These are phyloP conservation scores for Calonectria montana DNA, from an alignment of 2,329 filamentous ascomycete species.

Conservation along the genomic window DNA sequence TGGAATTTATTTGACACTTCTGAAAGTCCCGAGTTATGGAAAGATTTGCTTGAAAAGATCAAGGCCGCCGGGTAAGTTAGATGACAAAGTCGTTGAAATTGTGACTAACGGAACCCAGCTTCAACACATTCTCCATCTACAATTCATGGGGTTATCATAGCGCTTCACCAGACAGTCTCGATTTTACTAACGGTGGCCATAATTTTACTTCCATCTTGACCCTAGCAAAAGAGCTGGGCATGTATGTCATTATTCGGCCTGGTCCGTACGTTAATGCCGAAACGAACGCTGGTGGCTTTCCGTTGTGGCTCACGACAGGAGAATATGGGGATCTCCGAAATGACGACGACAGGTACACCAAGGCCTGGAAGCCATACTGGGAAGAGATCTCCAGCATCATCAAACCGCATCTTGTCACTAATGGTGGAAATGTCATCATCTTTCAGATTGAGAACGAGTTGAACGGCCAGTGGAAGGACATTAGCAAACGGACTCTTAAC, in stretches of 20 bases:
- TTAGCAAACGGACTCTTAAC: conserved; percentile 58
- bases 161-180: conserved; percentile 45
- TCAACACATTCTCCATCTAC: conserved; percentile 57
- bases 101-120: conserved; percentile 38
- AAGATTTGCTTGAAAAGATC: conserved; percentile 55
- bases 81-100: too few relatives aligned
- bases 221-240: conserved; percentile 58
- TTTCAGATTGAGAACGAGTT: conserved; percentile 69
- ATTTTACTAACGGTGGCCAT: conserved; percentile 50
- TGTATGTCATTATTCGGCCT: conserved; percentile 60
- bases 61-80: conserved; percentile 51
- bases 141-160: conserved; percentile 56
- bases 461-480: conserved; percentile 55
- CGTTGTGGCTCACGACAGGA: conserved; percentile 71
- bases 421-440: conserved; percentile 66
- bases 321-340: conserved; percentile 65
- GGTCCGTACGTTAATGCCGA: conserved; percentile 75
- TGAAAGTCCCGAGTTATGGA: conserved; percentile 50
- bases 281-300: conserved; percentile 70
- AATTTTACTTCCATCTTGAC: conserved; percentile 61
- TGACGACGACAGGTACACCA: conserved; percentile 63
- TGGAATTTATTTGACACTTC: neutral
- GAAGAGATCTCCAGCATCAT: conserved; percentile 61
- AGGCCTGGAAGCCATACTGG: conserved; percentile 66
- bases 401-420: conserved; percentile 64